These are phyloP conservation scores for Datisca glomerata DNA, from an alignment of 306 rosid genomes.

Conservation along the genomic window DNA sequence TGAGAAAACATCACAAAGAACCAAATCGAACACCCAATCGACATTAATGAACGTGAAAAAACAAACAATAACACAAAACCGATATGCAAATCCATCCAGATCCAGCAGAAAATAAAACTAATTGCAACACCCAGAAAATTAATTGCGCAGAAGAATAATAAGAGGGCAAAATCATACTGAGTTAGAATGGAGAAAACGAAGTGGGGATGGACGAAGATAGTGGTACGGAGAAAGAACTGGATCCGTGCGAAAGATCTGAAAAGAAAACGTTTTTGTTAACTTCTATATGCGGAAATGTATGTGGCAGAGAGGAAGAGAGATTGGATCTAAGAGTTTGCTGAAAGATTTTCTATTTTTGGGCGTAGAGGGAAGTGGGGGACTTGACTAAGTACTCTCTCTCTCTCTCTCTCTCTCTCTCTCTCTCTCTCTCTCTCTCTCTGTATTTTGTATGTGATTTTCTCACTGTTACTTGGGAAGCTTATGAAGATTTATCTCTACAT, in stretches of 20 bases:
- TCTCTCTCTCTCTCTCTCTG: too few relatives aligned
- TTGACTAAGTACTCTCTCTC: not conserved
- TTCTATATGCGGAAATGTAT: not conserved
- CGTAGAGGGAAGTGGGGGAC: not conserved
- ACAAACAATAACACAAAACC: not conserved
- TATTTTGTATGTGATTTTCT: too few relatives aligned
- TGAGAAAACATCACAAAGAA: too few relatives aligned
- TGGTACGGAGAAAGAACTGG: not conserved
- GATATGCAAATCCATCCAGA: not conserved
- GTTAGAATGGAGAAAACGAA: not conserved
- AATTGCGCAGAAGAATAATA: not conserved
- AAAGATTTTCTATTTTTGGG: not conserved
- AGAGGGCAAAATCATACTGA: not conserved
- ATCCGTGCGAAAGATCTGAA: not conserved
- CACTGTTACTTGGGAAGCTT: too few relatives aligned
- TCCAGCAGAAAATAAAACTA: not conserved
- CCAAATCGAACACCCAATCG: too few relatives aligned
- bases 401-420: too few relatives aligned
- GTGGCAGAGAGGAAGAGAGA: slow-evolving; percentile 1
- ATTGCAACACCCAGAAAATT: not conserved
- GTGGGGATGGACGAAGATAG: not conserved
- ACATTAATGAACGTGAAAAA: not conserved
- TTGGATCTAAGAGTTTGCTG: not conserved
- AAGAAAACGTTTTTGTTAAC: not conserved
- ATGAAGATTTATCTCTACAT: too few relatives aligned